Evolutionary conservation across 768 basidiomycete species (phyloP).

Genomic region (Mycena alexandri): DNA sequence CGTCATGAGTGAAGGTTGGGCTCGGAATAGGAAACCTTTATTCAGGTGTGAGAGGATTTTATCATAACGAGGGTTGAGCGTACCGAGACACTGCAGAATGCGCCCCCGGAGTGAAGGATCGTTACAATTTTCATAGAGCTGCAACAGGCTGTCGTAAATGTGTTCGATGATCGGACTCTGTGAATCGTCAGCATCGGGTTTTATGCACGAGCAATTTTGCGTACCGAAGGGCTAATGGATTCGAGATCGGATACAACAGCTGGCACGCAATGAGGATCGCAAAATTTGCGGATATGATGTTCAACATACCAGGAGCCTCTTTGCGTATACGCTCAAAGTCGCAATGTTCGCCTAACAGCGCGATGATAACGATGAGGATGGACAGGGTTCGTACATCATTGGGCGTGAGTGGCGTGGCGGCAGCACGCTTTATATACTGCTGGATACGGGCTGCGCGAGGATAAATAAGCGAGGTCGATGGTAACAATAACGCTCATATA

Average conservation of each 20-base stretch:
- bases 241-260: constrained; percentile 70
- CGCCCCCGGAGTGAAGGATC: constrained; percentile 74
- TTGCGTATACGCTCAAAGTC: constrained; percentile 83
- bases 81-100: constrained; percentile 89
- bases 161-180: constrained; percentile 86
- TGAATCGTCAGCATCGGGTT: constrained; percentile 1
- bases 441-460: constrained; percentile 67
- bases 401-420: constrained; percentile 53
- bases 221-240: constrained; percentile 64
- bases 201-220: background rate
- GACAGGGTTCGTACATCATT: constrained; percentile 69
- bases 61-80: background rate
- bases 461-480: background rate
- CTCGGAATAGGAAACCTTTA: constrained; percentile 90
- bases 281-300: background rate
- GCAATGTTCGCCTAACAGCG: constrained; percentile 90
- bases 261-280: constrained; percentile 39
- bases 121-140: constrained; percentile 76
- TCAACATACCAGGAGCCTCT: constrained; percentile 68
- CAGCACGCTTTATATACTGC: constrained; percentile 63
- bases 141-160: constrained; percentile 79
- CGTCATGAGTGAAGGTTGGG: constrained; percentile 93
- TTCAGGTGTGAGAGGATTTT: background rate
- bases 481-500: constrained; percentile 19
- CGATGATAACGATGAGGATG: constrained; percentile 86